Evolutionary conservation across 129 eudicot genomes (phyloP), one percentile per base, ranked within the genome.

Genomic region (Pulicaria dysenterica): DNA sequence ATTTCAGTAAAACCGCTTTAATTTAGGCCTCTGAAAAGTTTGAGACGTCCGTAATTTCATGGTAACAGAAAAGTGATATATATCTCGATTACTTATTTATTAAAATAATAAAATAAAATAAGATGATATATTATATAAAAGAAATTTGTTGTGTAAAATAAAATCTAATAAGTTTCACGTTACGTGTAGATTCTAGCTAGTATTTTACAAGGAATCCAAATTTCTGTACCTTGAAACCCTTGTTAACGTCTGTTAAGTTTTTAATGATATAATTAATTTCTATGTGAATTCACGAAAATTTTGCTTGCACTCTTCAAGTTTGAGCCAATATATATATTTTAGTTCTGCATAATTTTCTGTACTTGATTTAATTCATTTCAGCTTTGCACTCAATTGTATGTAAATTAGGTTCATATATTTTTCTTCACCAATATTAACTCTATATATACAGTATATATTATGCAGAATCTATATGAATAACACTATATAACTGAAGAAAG

Each of bases 251-350:
- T 9, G 12, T 72, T 39, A 49, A 5, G 47, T 61, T 38, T 14
- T 47, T 61, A 38, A 5, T 13, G 48, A 42, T 44, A 38, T 19
- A 10, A 13, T 57, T 34, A 70, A 7, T 41, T 55, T 13, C 8
- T 19, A 58, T 34, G 54, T 3, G 8, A 17, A 59, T 63, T 60
- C 31, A 71, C 45, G 43, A 24, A 70, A 56, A 71, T 15, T 37
- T 58, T 72, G 47, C 68, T 45, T 72, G 66, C 58, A 45, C 66
- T 45, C 67, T 58, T 72, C 42, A 36, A 57, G 56, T 58, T 62
- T 14, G 37, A 3, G 68, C 50, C 68, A 62, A 15, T 3, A 40
- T 62, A 14, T 39, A 15, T 3, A 40, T 62, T 40, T 39, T 41
- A 58, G 44, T 72, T 58, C 16, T 36, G 16, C 77, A 73, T 73